These are phyloP conservation scores for Penicillium canescens DNA, from an alignment of 495 filamentous ascomycete genomes.

Conservation along the genomic window DNA sequence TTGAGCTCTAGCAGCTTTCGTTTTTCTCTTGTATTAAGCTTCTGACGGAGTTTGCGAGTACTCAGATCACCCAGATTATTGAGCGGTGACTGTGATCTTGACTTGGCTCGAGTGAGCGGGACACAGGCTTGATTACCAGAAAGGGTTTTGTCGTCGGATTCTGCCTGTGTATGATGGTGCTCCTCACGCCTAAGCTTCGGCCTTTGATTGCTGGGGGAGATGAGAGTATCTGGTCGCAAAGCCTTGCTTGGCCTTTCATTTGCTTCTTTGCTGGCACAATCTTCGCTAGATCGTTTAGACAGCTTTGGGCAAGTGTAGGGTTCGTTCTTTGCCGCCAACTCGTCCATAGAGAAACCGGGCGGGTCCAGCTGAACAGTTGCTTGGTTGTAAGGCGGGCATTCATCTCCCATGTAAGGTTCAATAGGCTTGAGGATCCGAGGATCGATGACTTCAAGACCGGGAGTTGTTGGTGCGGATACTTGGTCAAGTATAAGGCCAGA, in stretches of 20 bases:
- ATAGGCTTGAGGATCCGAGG: conserved; percentile 8
- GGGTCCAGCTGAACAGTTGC: background rate
- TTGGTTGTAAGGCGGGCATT: background rate
- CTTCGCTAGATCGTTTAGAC: conserved; percentile 1
- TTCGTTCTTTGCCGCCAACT: background rate
- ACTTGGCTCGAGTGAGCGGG: background rate
- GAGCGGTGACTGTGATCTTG: too few species aligned
- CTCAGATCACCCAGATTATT: too few species aligned
- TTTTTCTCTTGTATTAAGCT: background rate
- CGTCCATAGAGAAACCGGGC: background rate
- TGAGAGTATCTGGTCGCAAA: background rate
- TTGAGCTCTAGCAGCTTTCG: conserved; percentile 2
- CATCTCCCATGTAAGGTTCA: background rate
- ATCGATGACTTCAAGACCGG: conserved; percentile 15
- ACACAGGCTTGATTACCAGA: background rate
- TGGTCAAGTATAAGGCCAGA: too few species aligned
- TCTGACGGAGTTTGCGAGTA: background rate
- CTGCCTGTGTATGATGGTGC: background rate
- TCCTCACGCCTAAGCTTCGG: background rate
- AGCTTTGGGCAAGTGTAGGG: background rate
- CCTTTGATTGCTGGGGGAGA: background rate
- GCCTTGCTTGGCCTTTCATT: conserved; percentile 1
- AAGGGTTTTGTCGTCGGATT: background rate
- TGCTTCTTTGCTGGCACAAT: background rate
- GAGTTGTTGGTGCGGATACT: conserved; percentile 15